These are phyloP conservation scores for Skeletonema costatum DNA, from an alignment of 108 stramenopile species.

Conservation along the genomic window DNA sequence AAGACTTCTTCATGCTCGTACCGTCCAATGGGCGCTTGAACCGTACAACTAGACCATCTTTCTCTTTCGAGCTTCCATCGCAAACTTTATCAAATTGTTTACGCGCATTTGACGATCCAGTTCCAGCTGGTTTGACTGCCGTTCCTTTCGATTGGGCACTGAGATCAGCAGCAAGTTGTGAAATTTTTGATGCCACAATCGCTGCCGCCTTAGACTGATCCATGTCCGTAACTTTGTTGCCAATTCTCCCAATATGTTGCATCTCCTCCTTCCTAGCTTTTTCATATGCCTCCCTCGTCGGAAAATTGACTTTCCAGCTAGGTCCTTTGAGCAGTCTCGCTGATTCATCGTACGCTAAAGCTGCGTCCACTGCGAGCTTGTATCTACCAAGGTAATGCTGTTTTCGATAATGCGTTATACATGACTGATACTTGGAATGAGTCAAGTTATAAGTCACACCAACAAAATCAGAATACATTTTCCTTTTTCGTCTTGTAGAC, in stretches of 20 bases:
- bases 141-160: neutral
- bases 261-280: slow-evolving; percentile 36
- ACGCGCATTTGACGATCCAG: neutral
- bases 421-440: slow-evolving; percentile 59
- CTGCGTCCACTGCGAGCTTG: slow-evolving; percentile 52
- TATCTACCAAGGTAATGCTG: slow-evolving; percentile 57
- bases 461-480: slow-evolving; percentile 61
- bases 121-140: neutral
- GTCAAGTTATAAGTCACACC: slow-evolving; percentile 62
- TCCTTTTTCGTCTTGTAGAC: slow-evolving; percentile 19
- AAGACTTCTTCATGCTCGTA: neutral
- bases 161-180: slow-evolving; percentile 30
- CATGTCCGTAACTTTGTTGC: slow-evolving; percentile 16
- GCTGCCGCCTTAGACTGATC: slow-evolving; percentile 16
- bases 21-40: neutral
- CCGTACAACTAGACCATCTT: neutral
- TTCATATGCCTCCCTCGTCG: slow-evolving; percentile 36
- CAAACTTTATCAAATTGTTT: neutral
- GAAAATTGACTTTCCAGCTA: slow-evolving; percentile 54
- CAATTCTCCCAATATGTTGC: slow-evolving; percentile 4
- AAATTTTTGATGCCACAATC: slow-evolving; percentile 28
- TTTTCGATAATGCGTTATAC: slow-evolving; percentile 55
- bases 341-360: slow-evolving; percentile 51
- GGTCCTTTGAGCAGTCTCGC: slow-evolving; percentile 51
- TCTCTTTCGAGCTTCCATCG: neutral